Base-by-base conservation (phyloP, 2,329 filamentous ascomycete genomes). In the Epichloe coenophiala region DNA sequence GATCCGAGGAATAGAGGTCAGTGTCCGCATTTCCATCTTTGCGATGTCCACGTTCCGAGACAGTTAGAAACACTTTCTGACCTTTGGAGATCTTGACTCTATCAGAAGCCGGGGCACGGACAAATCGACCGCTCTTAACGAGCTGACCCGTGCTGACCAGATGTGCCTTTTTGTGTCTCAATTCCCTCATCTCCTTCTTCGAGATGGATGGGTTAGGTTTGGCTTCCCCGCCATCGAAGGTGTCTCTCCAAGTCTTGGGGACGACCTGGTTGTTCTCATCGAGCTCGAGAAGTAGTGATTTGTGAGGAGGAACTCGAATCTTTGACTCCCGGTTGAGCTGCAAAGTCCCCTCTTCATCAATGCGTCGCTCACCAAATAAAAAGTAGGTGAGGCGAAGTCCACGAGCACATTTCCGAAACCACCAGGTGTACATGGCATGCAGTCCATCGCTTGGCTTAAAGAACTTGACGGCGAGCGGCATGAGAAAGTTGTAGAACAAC, bases 401-500 rank as follows among this genome's bases (percentile, higher is more conserved):
- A 47, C 87, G 77, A 12, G 90, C 93, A 63, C 90, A 95, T 59
- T 79, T 81, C 57, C 85, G 83, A 70, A 98, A 95, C 88, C 93
- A 98, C 91, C 91, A 97, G 7, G 82, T 83, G 64, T 95, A 98
- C 74, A 96, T 84, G 50, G 77, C 73, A 58, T 95, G 86, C 3
- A 98, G 72, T 1, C 81, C 84, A 61, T 95, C 86, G 48, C 87
- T 88, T 2, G 91, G 90, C 62, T 86, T 87, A 67, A 95, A 84
- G 58, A 88, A 83, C 58, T 80, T 84, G 58, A 97, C 80, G 12
- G 90, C 83, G 46, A 95, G 70, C 0, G 93, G 93, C 74, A 96
- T 93, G 45, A 96, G 72, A 64, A 96, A 95, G 67, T 97, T 97
- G 75, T 96, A 98, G 64, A 97, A 93, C 15, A 98, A 72, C 2